A percentile compares a stretch with the other conserved stretches of the same genome.
Evolutionary conservation across 1,284 basidiomycete species (phyloP).

Genomic region (Tilletia walkeri): DNA sequence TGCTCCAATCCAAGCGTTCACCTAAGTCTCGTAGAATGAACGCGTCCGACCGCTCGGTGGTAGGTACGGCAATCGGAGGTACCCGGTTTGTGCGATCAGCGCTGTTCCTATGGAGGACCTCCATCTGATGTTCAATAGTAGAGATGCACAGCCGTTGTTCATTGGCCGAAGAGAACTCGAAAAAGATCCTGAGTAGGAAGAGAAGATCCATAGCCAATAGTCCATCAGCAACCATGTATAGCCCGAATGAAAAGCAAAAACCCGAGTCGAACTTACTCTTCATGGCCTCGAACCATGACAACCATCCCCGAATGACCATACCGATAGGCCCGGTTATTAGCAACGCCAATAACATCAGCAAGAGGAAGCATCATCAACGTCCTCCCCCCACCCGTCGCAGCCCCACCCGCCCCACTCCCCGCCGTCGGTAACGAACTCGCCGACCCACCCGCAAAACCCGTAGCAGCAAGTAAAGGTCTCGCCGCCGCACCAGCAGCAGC

Average conservation of each 20-base stretch:
- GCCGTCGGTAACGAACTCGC: constrained; percentile 4
- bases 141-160: constrained; percentile 73
- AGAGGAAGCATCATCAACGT: constrained; percentile 88
- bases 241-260: background rate
- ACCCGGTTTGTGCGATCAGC: background rate
- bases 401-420: constrained; percentile 6
- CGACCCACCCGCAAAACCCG: background rate
- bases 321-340: constrained; percentile 80
- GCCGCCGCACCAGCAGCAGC: background rate
- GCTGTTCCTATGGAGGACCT: constrained; percentile 17
- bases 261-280: constrained; percentile 63
- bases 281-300: constrained; percentile 87
- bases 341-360: constrained; percentile 76
- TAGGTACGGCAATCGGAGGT: no score
- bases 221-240: no score
- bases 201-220: no score
- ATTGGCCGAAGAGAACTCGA: constrained; percentile 80
- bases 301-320: constrained; percentile 85
- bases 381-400: constrained; percentile 24
- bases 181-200: constrained; percentile 65
- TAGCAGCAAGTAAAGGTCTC: background rate
- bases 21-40: constrained; percentile 42
- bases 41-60: constrained; percentile 31
- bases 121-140: constrained; percentile 70
- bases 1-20: constrained; percentile 33